Evolutionary conservation across 495 filamentous ascomycete species (phyloP).

Genomic region (Neurospora hispaniola): DNA sequence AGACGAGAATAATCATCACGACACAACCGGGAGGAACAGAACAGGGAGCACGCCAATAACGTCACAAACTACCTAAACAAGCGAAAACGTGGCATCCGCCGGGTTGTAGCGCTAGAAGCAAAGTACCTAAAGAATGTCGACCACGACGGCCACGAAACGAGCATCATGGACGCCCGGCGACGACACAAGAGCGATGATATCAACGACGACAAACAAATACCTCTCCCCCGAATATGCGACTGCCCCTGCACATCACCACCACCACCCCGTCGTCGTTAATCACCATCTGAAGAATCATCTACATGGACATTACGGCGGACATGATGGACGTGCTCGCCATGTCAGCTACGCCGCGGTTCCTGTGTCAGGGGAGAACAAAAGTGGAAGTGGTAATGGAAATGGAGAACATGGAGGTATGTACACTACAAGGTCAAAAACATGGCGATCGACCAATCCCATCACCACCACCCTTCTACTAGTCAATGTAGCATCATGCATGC

Average conservation of each 20-base stretch:
- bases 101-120: neutral
- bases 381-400: neutral
- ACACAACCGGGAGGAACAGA: neutral
- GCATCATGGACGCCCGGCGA: neutral
- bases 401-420: neutral
- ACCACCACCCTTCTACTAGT: neutral
- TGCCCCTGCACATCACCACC: neutral
- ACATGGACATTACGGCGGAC: neutral
- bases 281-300: neutral
- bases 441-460: neutral
- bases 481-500: too few species aligned
- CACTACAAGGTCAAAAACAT: neutral
- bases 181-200: neutral
- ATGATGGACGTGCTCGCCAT: neutral
- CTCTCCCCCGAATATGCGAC: neutral
- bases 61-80: neutral
- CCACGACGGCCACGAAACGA: neutral
- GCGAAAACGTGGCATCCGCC: neutral
- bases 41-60: neutral
- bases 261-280: neutral
- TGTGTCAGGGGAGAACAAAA: neutral
- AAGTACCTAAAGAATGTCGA: neutral
- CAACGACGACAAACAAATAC: neutral
- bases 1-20: neutral
- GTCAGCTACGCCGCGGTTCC: neutral